These are phyloP conservation scores for Cudoniella acicularis DNA, from an alignment of 495 filamentous ascomycete genomes.

Conservation along the genomic window DNA sequence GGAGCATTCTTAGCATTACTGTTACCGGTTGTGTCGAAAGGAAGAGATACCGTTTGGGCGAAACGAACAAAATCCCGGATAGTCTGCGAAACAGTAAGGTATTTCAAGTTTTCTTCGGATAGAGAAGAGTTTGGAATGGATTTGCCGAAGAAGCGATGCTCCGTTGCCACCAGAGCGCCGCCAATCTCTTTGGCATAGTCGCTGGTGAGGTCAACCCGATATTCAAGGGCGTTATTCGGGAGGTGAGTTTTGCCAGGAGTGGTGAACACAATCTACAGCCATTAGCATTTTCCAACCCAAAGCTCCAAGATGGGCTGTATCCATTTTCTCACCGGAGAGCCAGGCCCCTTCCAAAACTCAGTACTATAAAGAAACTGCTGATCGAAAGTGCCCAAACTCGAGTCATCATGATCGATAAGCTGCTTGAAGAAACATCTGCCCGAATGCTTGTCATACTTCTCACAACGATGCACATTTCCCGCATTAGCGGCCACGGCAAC, in stretches of 20 bases:
- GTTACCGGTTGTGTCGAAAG: not conserved
- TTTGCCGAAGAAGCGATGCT: not conserved
- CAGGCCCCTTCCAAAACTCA: slow-evolving; percentile 45
- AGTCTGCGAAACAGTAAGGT: not conserved
- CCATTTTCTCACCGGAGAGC: slow-evolving; percentile 38
- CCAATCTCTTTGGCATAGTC: not conserved
- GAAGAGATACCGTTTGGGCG: not conserved
- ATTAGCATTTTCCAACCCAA: not conserved
- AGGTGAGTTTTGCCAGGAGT: not conserved
- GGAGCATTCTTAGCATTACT: not conserved
- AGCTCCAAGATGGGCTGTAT: not conserved
- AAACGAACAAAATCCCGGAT: not conserved
- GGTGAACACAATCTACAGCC: no score
- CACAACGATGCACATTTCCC: not conserved
- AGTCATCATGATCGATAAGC: slow-evolving; percentile 47
- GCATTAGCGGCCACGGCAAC: not conserved
- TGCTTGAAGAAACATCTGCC: slow-evolving; percentile 35
- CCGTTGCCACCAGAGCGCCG: not conserved
- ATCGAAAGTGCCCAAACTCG: slow-evolving; percentile 45
- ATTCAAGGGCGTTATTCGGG: not conserved
- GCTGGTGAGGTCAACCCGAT: no score
- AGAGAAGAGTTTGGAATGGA: not conserved
- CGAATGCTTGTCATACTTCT: not conserved
- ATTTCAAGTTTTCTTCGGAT: not conserved
- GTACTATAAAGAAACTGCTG: slow-evolving; percentile 48